Evolutionary conservation across 805 yeast genomes (phyloP).

Genomic region (Starmerella apis): DNA sequence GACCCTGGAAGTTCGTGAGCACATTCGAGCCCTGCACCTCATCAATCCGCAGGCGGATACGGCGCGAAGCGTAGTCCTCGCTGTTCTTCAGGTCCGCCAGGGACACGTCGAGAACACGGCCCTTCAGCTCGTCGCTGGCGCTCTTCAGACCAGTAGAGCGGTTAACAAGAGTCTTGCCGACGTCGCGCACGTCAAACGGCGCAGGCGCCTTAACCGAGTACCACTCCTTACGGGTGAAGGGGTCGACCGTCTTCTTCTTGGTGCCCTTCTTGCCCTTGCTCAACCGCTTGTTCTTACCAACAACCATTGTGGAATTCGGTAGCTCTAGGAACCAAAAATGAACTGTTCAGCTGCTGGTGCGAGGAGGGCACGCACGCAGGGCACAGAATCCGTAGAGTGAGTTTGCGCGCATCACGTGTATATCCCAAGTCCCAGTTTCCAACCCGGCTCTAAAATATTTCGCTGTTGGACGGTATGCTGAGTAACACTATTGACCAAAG

Average conservation of each 20-base stretch:
- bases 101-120: slow-evolving; percentile 91
- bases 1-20: slow-evolving; percentile 98
- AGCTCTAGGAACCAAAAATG: slow-evolving; percentile 8
- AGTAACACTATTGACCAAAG: not conserved
- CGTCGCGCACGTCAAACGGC: slow-evolving; percentile 95
- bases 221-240: slow-evolving; percentile 99
- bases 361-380: slow-evolving; percentile 6
- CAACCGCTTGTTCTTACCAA: slow-evolving; percentile 78
- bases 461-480: not conserved
- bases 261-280: slow-evolving; percentile 90
- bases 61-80: slow-evolving; percentile 97
- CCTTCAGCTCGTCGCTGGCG: slow-evolving; percentile 97
- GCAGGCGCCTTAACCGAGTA: slow-evolving; percentile 97
- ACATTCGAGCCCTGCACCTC: slow-evolving; percentile 98
- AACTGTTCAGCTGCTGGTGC: slow-evolving; percentile 9
- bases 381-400: slow-evolving; percentile 1
- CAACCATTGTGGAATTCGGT: slow-evolving; percentile 44
- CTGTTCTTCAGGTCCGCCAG: slow-evolving; percentile 97
- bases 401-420: slow-evolving; percentile 4
- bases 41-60: slow-evolving; percentile 93
- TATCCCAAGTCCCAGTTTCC: not conserved
- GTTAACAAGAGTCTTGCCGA: slow-evolving; percentile 97
- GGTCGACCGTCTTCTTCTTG: slow-evolving; percentile 99
- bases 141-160: slow-evolving; percentile 94
- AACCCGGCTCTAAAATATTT: not conserved